Percentiles rank a stretch among this genome's conserved stretches.
Conservation (phyloP, 2,329 filamentous ascomycete genomes). For the Penicillium sclerotiorum region DNA sequence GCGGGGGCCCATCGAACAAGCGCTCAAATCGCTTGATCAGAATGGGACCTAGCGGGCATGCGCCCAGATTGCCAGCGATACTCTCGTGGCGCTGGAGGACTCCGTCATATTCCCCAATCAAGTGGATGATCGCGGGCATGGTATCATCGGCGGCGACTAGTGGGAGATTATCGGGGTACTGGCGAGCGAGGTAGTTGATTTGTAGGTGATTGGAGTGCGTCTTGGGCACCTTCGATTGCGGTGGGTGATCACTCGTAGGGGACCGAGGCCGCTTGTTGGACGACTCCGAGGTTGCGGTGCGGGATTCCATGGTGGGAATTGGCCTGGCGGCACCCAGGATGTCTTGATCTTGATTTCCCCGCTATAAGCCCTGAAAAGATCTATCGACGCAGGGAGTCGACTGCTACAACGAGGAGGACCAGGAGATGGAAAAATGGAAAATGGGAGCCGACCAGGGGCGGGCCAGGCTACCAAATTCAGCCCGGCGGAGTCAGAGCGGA, state of each 20-base stretch:
- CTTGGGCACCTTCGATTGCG: constrained; percentile 56
- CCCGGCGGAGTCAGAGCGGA: constrained; percentile 6
- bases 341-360: neutral
- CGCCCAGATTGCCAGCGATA: constrained; percentile 81
- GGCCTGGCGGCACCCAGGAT: neutral
- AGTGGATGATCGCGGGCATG: constrained; percentile 70
- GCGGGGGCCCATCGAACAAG: constrained; percentile 80
- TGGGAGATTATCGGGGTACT: constrained; percentile 63
- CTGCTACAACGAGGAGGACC: neutral
- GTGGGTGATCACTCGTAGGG: constrained; percentile 43
- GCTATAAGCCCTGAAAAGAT: neutral
- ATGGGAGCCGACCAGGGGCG: neutral
- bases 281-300: constrained; percentile 38
- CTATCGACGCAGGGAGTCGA: neutral
- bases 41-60: constrained; percentile 78
- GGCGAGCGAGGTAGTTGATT: constrained; percentile 69
- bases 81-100: constrained; percentile 84
- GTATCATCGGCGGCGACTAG: constrained; percentile 67
- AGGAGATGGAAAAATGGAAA: neutral
- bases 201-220: constrained; percentile 62
- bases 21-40: constrained; percentile 84
- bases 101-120: constrained; percentile 80
- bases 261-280: constrained; percentile 51
- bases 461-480: constrained; percentile 1
- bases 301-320: constrained; percentile 35